phyloP scores from a whole-genome alignment of 345 rosid genomes.

The Atalantia buxifolia region DNA sequence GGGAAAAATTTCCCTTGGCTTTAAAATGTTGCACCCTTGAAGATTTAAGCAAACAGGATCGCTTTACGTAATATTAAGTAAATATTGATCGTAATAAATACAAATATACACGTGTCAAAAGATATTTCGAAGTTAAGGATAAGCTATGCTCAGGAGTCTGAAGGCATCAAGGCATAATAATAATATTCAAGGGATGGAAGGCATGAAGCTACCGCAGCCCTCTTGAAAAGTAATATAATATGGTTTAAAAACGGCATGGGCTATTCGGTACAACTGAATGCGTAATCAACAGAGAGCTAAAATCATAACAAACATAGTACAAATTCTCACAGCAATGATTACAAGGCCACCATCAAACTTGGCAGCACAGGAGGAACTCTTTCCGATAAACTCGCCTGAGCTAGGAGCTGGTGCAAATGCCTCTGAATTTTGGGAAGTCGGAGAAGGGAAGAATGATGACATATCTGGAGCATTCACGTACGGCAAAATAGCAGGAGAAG shows the following conservation, averaged over 20 bases:
- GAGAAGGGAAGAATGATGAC: constrained; percentile 73
- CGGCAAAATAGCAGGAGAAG: constrained; percentile 62
- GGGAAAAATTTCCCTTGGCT: too few species aligned
- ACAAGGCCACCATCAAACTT: constrained; percentile 17
- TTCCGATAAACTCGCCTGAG: constrained; percentile 54
- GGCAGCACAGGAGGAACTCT: constrained; percentile 33
- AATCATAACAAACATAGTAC: constrained; percentile 5
- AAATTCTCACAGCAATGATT: constrained; percentile 22
- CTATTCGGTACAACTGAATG: neutral
- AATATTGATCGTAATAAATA: too few species aligned
- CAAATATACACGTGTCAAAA: too few species aligned
- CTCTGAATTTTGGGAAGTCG: constrained; percentile 39
- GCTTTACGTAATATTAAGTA: too few species aligned
- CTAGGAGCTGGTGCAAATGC: constrained; percentile 41
- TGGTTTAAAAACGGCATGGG: neutral
- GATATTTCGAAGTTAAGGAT: too few species aligned
- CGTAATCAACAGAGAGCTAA: neutral
- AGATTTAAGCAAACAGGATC: too few species aligned
- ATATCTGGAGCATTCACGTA: constrained; percentile 44
- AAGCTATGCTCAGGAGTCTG: too few species aligned
- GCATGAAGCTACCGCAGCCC: neutral
- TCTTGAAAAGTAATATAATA: neutral
- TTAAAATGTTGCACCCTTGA: too few species aligned
- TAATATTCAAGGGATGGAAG: neutral
- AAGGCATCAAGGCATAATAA: neutral